Evolutionary conservation across 495 filamentous ascomycete species (phyloP).

Genomic region (Aspergillus sclerotioniger): DNA sequence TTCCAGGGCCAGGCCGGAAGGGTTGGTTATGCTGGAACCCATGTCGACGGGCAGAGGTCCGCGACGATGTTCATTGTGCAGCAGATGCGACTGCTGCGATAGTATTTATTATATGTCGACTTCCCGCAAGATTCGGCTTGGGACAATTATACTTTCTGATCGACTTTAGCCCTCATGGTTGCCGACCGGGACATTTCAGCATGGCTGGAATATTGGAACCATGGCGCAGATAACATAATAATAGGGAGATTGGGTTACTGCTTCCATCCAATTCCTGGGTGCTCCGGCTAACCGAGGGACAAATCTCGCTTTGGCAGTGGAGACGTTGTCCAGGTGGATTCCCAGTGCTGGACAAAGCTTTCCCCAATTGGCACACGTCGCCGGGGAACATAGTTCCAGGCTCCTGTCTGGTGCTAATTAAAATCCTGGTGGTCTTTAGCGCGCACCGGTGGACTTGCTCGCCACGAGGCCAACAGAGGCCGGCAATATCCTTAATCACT

Average conservation of each 20-base stretch:
- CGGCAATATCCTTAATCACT: neutral
- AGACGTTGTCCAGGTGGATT: too few relatives aligned
- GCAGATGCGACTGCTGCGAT: neutral
- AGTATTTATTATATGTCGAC: neutral
- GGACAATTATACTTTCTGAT: neutral
- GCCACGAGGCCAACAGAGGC: neutral
- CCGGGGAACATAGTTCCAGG: neutral
- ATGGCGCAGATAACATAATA: neutral
- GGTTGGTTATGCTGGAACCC: neutral
- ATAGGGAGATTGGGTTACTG: neutral
- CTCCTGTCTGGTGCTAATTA: neutral
- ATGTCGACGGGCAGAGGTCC: neutral
- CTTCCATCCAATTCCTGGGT: neutral
- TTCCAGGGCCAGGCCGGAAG: conserved; percentile 25
- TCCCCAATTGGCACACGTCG: neutral
- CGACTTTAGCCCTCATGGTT: neutral
- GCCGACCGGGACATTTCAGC: neutral
- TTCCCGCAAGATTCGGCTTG: neutral
- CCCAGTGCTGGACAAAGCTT: neutral
- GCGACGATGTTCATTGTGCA: neutral
- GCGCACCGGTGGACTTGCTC: neutral
- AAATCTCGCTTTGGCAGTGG: neutral
- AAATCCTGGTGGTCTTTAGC: neutral
- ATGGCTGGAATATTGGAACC: conserved; percentile 1
- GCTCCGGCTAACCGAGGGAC: neutral